These are phyloP conservation scores for Dissophora globulifera DNA, from an alignment of 192 early-diverging fungal species.

Conservation along the genomic window DNA sequence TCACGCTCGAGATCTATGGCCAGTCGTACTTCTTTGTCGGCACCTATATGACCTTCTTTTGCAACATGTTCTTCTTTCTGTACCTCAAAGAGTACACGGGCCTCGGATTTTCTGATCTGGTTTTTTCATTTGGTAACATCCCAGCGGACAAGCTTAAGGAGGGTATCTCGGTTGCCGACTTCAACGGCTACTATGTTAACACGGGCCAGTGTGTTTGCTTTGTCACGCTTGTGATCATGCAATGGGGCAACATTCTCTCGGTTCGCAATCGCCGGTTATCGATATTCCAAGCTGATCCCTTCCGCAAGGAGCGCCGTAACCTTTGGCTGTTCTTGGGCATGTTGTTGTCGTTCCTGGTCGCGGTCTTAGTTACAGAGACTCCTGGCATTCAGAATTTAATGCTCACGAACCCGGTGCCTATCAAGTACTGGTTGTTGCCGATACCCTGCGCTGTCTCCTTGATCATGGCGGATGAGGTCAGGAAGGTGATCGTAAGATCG, in stretches of 20 bases:
- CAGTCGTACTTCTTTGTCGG: conserved; percentile 88
- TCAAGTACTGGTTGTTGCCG: conserved; percentile 74
- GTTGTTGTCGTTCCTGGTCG: conserved; percentile 55
- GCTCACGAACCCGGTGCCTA: conserved; percentile 64
- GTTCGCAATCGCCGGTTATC: conserved; percentile 66
- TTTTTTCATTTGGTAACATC: conserved; percentile 40
- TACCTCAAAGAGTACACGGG: conserved; percentile 72
- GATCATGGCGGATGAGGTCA: conserved; percentile 68
- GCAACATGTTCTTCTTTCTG: conserved; percentile 77
- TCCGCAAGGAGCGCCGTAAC: conserved; percentile 67
- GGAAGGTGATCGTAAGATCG: conserved; percentile 65
- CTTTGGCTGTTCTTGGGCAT: conserved; percentile 62
- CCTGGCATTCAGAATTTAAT: conserved; percentile 71
- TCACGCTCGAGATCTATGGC: conserved; percentile 69
- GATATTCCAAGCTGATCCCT: conserved; percentile 69
- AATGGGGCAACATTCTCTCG: conserved; percentile 70
- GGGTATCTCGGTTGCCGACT: conserved; percentile 59
- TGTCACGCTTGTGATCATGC: conserved; percentile 67
- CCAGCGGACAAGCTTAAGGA: conserved; percentile 35
- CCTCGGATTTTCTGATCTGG: conserved; percentile 55
- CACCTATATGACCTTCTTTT: conserved; percentile 69
- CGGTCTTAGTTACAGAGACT: conserved; percentile 61
- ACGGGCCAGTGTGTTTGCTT: conserved; percentile 73
- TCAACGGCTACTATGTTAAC: conserved; percentile 55
- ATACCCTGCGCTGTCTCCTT: conserved; percentile 65